phyloP scores from a whole-genome alignment of 2,329 filamentous ascomycete species.

The Didymella keratinophila region DNA sequence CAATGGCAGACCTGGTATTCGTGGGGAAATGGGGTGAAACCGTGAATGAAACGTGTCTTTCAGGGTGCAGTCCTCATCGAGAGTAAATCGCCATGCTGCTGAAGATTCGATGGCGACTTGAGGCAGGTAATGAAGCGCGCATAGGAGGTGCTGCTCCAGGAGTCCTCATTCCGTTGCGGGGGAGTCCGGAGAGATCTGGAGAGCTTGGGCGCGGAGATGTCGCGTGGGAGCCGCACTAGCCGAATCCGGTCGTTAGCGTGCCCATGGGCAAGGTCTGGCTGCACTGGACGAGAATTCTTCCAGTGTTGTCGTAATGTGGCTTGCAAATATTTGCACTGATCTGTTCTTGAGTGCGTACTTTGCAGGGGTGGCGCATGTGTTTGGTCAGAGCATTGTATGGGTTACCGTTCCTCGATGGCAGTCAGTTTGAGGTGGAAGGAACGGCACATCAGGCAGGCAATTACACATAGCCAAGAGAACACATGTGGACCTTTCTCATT shows the following conservation, averaged over 20 bases:
- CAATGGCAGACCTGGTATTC: not conserved
- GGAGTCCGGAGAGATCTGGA: conserved; percentile 21
- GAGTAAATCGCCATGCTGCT: not conserved
- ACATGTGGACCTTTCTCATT: conserved; percentile 3
- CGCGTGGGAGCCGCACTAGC: conserved; percentile 5
- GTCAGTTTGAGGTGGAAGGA: not conserved
- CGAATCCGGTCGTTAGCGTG: not conserved
- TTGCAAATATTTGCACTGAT: not conserved
- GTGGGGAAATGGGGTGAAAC: not conserved
- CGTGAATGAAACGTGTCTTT: not conserved
- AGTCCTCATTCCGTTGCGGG: conserved; percentile 9
- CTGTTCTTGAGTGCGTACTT: not conserved
- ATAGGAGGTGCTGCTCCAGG: not conserved
- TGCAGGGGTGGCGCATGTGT: not conserved
- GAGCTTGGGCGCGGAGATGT: conserved; percentile 17
- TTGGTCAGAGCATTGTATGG: not conserved
- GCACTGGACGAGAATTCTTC: conserved; percentile 8
- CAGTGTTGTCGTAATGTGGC: not conserved
- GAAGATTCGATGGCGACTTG: not conserved
- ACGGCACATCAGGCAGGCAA: not conserved
- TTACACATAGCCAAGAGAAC: conserved; percentile 7
- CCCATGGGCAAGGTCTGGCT: not conserved
- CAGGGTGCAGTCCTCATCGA: not conserved
- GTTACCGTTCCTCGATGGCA: not conserved
- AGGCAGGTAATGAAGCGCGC: not conserved